A percentile compares a stretch with the other conserved stretches of the same genome.
These are phyloP conservation scores for Acacia concinna DNA, from an alignment of 331 rosid species.

Conservation along the genomic window DNA sequence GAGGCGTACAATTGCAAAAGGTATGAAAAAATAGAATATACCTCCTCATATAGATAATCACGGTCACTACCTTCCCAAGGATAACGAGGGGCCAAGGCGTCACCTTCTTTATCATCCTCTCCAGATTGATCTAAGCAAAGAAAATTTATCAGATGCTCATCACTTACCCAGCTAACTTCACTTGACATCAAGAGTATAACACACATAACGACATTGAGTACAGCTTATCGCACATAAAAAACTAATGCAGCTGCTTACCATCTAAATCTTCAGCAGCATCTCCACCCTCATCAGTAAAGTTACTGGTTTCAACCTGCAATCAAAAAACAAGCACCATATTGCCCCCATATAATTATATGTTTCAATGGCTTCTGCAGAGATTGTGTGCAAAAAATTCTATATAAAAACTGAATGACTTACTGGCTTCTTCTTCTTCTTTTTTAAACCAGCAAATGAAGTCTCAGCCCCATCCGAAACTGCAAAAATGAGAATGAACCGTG, in stretches of 20 bases:
- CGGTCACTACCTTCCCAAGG: slow-evolving; percentile 96
- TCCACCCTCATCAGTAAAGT: slow-evolving; percentile 59
- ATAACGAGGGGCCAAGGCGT: slow-evolving; percentile 44
- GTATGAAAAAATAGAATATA: slow-evolving; percentile 26
- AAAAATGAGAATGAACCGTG: slow-evolving; percentile 25
- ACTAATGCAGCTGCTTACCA: slow-evolving; percentile 43
- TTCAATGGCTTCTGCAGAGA: neutral
- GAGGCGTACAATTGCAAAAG: slow-evolving; percentile 7
- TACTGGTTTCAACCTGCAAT: slow-evolving; percentile 63
- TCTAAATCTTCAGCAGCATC: slow-evolving; percentile 69
- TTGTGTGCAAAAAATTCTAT: neutral
- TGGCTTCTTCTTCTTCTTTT: slow-evolving; percentile 79
- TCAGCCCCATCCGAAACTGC: slow-evolving; percentile 81
- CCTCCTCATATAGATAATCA: slow-evolving; percentile 87
- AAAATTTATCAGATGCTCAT: slow-evolving; percentile 8
- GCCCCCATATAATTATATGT: neutral
- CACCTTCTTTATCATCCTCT: slow-evolving; percentile 63
- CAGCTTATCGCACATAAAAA: neutral
- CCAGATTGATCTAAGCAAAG: slow-evolving; percentile 45
- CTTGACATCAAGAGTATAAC: neutral
- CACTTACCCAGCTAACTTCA: slow-evolving; percentile 10
- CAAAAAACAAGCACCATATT: slow-evolving; percentile 21
- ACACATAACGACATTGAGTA: neutral
- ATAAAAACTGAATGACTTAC: slow-evolving; percentile 44
- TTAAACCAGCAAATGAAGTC: slow-evolving; percentile 68